Conservation (phyloP, 495 filamentous ascomycete genomes). For the Aspergillus ellipticus region DNA sequence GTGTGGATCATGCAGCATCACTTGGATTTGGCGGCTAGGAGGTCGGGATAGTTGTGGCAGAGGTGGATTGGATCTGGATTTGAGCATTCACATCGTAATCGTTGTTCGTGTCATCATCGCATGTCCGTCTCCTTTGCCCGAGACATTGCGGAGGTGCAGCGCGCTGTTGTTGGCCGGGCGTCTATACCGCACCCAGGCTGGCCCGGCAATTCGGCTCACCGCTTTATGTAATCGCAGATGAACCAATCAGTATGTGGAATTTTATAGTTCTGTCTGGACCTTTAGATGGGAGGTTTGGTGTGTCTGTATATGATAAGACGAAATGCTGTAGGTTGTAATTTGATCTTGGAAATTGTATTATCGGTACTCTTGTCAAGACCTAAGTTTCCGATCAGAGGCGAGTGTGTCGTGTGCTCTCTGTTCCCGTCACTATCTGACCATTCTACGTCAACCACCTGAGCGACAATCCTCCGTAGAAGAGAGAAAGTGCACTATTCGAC, state of each 20-base stretch:
- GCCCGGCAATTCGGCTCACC: not conserved
- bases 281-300: not conserved
- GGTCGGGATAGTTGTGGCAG: not conserved
- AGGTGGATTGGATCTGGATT: not conserved
- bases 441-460: no score
- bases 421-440: no score
- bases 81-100: not conserved
- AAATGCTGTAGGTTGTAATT: no score
- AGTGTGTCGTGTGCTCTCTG: no score
- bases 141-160: not conserved
- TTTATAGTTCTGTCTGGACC: not conserved
- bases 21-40: not conserved
- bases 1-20: not conserved
- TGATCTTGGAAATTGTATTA: not conserved
- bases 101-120: not conserved
- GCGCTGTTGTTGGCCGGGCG: not conserved
- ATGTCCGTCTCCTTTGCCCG: not conserved
- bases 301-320: not conserved
- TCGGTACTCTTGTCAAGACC: not conserved
- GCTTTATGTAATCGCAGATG: not conserved
- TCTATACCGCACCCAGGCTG: not conserved
- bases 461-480: no score
- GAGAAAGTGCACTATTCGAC: no score
- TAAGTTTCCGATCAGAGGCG: no score
- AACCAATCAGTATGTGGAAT: not conserved